These are phyloP conservation scores for Pseudonitzschia multistriata DNA, from an alignment of 108 stramenopile species.

Conservation along the genomic window DNA sequence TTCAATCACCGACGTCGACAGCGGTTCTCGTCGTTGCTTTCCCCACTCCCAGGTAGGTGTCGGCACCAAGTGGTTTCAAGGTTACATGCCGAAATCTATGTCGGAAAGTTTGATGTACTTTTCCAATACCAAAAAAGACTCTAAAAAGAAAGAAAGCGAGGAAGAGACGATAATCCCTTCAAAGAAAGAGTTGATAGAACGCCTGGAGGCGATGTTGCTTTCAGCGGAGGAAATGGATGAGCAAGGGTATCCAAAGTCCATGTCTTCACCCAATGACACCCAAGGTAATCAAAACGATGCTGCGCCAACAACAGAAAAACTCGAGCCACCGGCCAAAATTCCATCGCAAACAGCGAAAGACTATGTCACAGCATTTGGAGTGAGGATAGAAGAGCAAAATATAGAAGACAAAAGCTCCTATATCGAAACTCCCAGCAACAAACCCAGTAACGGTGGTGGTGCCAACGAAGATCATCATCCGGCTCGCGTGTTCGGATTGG, in stretches of 20 bases:
- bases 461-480: no score
- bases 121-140: conserved; percentile 9
- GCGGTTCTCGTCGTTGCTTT: background rate
- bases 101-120: conserved; percentile 39
- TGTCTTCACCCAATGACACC: background rate
- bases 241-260: conserved; percentile 28
- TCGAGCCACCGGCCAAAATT: conserved; percentile 16
- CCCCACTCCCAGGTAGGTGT: conserved; percentile 5
- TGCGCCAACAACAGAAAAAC: background rate
- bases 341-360: conserved; percentile 35
- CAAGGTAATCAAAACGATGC: background rate
- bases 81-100: conserved; percentile 24
- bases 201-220: conserved; percentile 22
- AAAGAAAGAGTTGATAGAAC: conserved; percentile 16
- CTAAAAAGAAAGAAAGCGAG: conserved; percentile 12
- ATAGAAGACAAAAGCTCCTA: conserved; percentile 25
- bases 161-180: conserved; percentile 6
- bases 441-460: background rate
- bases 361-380: conserved; percentile 28
- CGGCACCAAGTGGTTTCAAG: conserved; percentile 43
- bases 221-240: background rate
- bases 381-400: conserved; percentile 23
- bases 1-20: background rate
- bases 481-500: conserved; percentile 73
- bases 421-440: conserved; percentile 15